These are phyloP conservation scores for Calonectria pteridis DNA, from an alignment of 2,329 filamentous ascomycete species.

Conservation along the genomic window DNA sequence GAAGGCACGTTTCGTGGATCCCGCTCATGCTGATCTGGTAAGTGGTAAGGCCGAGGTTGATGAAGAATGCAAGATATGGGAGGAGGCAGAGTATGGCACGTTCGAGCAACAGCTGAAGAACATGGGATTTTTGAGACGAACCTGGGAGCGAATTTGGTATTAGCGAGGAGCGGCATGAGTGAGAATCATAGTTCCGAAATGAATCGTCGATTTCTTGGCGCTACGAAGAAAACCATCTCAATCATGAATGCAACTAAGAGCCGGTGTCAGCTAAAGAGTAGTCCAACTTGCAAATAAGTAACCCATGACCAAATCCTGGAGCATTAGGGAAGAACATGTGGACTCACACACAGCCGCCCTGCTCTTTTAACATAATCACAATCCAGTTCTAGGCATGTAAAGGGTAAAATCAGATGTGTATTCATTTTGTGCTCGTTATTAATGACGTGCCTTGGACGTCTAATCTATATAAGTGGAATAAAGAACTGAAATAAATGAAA, in stretches of 20 bases:
- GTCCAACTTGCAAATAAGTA: too few relatives aligned
- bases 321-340: too few relatives aligned
- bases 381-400: neutral
- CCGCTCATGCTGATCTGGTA: neutral
- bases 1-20: neutral
- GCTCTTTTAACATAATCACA: neutral
- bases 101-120: neutral
- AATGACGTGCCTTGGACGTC: neutral
- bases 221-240: neutral
- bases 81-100: neutral
- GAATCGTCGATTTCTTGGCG: neutral
- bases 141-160: neutral
- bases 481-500: neutral
- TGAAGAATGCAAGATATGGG: conserved; percentile 12
- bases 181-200: neutral
- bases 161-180: neutral
- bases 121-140: neutral
- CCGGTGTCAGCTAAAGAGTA: too few relatives aligned
- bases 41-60: conserved; percentile 2
- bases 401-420: neutral
- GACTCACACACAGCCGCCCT: too few relatives aligned
- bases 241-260: too few relatives aligned
- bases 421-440: neutral
- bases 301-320: too few relatives aligned
- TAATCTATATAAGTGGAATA: neutral